A percentile compares a stretch with the other conserved stretches of the same genome.
phyloP scores from a whole-genome alignment of 768 basidiomycete genomes.

The Leccinum longicurvipes region DNA sequence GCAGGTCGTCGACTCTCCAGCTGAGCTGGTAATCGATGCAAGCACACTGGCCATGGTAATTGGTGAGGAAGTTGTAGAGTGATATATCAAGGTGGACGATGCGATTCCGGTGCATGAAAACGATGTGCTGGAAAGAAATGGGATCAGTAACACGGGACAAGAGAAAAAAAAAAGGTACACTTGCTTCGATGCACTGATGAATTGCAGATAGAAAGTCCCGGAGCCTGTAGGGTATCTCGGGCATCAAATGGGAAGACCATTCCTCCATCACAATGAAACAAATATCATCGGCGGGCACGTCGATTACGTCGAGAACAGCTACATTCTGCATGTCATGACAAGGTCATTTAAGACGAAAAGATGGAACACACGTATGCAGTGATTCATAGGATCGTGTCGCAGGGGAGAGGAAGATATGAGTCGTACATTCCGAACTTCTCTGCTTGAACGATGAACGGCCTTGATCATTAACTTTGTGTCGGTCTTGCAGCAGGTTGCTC shows the following conservation, averaged over 20 bases:
- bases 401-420: slow-evolving; percentile 51
- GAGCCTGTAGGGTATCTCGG: slow-evolving; percentile 48
- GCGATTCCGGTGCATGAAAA: slow-evolving; percentile 64
- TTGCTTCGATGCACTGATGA: slow-evolving; percentile 68
- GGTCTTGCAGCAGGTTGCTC: slow-evolving; percentile 53
- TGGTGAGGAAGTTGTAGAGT: slow-evolving; percentile 62
- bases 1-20: slow-evolving; percentile 44
- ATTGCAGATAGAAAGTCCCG: slow-evolving; percentile 52
- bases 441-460: slow-evolving; percentile 61
- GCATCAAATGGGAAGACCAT: slow-evolving; percentile 65
- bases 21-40: slow-evolving; percentile 76
- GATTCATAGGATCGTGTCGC: slow-evolving; percentile 63
- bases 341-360: background rate
- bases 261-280: slow-evolving; percentile 79
- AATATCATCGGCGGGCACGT: slow-evolving; percentile 46
- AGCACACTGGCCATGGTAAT: slow-evolving; percentile 61
- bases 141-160: background rate
- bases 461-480: slow-evolving; percentile 59
- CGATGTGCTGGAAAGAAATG: slow-evolving; percentile 47
- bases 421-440: slow-evolving; percentile 59
- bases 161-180: background rate
- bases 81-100: slow-evolving; percentile 76
- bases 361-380: slow-evolving; percentile 63
- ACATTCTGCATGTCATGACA: slow-evolving; percentile 10
- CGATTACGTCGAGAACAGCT: slow-evolving; percentile 68